Evolutionary conservation across 805 yeast species (phyloP).

Genomic region (Monosporozyma aerobia): DNA sequence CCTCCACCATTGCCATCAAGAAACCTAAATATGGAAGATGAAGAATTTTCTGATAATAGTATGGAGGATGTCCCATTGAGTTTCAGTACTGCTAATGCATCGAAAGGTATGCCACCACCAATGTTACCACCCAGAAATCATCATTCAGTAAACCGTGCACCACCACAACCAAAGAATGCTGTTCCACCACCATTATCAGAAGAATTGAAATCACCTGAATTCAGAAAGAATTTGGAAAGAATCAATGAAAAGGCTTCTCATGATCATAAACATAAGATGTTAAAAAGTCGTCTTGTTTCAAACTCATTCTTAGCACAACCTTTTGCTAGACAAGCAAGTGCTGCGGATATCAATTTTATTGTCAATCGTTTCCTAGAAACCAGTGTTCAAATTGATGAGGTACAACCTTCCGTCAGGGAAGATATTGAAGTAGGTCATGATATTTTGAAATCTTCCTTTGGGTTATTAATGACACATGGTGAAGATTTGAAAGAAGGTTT

Average conservation of each 20-base stretch:
- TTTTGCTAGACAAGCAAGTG: slow-evolving; percentile 3
- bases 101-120: background rate
- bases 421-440: slow-evolving; percentile 41
- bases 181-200: slow-evolving; percentile 28
- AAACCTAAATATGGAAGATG: background rate
- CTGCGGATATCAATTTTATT: slow-evolving; percentile 48
- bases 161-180: slow-evolving; percentile 4
- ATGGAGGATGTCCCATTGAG: background rate
- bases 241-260: slow-evolving; percentile 5
- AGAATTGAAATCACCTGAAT: slow-evolving; percentile 22
- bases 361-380: slow-evolving; percentile 52
- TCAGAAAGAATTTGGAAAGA: slow-evolving; percentile 18
- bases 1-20: slow-evolving; percentile 2
- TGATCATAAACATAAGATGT: background rate
- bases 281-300: slow-evolving; percentile 8
- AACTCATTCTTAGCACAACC: background rate
- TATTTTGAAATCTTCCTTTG: slow-evolving; percentile 31
- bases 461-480: slow-evolving; percentile 15
- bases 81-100: background rate
- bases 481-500: slow-evolving; percentile 7
- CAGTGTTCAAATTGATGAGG: slow-evolving; percentile 39
- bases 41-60: background rate
- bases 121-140: slow-evolving; percentile 2
- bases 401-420: slow-evolving; percentile 44
- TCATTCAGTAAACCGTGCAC: background rate